phyloP scores from a whole-genome alignment of 192 early-diverging fungal genomes.

The Linnemannia zychae region DNA sequence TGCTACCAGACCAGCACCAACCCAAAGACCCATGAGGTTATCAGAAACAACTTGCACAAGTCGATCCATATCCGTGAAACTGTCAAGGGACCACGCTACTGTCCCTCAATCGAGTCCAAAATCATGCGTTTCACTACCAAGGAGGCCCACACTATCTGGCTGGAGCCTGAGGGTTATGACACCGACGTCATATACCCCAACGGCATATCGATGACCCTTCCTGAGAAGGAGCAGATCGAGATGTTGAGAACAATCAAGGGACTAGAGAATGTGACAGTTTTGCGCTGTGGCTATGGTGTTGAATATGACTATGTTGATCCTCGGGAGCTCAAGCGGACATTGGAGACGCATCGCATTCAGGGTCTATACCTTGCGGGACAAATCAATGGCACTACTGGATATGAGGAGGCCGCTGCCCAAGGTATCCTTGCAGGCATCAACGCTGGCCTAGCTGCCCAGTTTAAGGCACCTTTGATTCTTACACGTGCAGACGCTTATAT shows the following conservation, averaged over 20 bases:
- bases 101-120: constrained; percentile 88
- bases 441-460: constrained; percentile 71
- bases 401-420: constrained; percentile 87
- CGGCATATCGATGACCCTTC: constrained; percentile 88
- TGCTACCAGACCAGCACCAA: constrained; percentile 88
- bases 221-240: constrained; percentile 79
- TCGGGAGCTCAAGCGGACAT: constrained; percentile 77
- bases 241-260: constrained; percentile 81
- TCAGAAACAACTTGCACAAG: constrained; percentile 80
- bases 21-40: constrained; percentile 72
- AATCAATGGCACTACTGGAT: constrained; percentile 92
- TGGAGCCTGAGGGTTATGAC: constrained; percentile 83
- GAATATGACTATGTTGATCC: constrained; percentile 91
- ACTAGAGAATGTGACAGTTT: constrained; percentile 80
- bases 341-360: constrained; percentile 84
- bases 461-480: constrained; percentile 70
- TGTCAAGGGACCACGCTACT: constrained; percentile 85
- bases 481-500: constrained; percentile 85
- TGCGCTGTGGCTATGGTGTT: constrained; percentile 79
- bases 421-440: constrained; percentile 86
- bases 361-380: constrained; percentile 87
- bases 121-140: constrained; percentile 79
- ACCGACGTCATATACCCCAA: constrained; percentile 85
- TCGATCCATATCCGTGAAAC: constrained; percentile 89
- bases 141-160: constrained; percentile 80